Base-by-base conservation (phyloP, 2,329 filamentous ascomycete genomes). In the Sporothrix pseudoabietina region DNA sequence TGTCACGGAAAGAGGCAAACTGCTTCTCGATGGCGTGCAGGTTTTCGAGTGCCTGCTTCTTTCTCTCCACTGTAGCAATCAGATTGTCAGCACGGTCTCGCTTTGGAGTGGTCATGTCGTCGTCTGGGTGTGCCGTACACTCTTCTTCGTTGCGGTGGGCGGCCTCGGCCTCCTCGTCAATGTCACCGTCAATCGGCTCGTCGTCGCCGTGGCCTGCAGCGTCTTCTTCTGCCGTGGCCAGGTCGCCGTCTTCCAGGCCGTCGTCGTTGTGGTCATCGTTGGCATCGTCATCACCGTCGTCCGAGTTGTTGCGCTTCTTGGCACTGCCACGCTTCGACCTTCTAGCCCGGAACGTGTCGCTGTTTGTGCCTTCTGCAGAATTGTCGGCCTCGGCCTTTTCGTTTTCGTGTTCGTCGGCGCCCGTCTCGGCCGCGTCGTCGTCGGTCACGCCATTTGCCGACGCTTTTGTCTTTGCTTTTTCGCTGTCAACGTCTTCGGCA, bases 1-100 rank as follows among this genome's bases (percentile, higher is more conserved):
- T 91, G 76, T 94, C 94, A 78, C 94, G 89, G 79, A 98, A 93
- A 22, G 92, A 88, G 74, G 91, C 89, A 82, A 99, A 99, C 79
- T 96, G 93, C 80, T 92, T 92, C 80, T 98, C 95, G 59, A 99
- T 92, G 22, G 89, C 88, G 22, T 89, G 87, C 77, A 98, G 87
- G 77, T 94, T 90, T 72, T 94, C 92, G 79, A 94, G 91, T 0
- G 94, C 94, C 47, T 88, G 88, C 79, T 90, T 90, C 83, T 95
- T 96, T 79, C 90, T 90, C 78, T 92, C 89, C 76, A 92, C 93
- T 95, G 78, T 75, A 74, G 77, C 66, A 75, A 52, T 55, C 16
- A 61, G 10, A 22, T 61, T 59, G 70, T 74, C 41, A 74, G 71
- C 71, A 69, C 61, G 16, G 30, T 32, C 30, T 32, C 52, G n/a